These are phyloP conservation scores for Cryphonectria carpinicola DNA, from an alignment of 2,329 filamentous ascomycete genomes.

Conservation along the genomic window DNA sequence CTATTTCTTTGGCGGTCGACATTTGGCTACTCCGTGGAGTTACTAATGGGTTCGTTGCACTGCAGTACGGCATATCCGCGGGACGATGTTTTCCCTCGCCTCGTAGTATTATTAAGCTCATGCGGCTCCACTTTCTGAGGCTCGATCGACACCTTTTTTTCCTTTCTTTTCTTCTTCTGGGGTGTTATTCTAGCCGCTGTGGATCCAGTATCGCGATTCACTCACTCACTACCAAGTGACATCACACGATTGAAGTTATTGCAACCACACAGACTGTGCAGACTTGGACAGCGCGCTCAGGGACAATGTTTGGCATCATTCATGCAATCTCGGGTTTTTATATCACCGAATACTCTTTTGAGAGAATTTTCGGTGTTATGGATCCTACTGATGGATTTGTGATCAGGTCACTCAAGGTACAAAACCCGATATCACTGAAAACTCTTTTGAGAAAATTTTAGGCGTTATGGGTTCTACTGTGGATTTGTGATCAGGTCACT, in stretches of 20 bases:
- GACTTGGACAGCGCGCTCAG: neutral
- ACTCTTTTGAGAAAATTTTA: neutral
- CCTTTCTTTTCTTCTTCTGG: neutral
- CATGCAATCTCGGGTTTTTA: neutral
- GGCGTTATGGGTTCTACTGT: neutral
- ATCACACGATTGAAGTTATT: neutral
- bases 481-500: conserved; percentile 2
- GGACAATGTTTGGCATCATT: neutral
- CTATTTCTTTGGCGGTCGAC: neutral
- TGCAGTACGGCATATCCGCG: neutral
- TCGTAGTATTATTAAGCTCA: neutral
- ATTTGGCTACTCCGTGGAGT: neutral
- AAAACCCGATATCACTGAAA: too few relatives aligned
- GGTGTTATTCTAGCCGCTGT: neutral
- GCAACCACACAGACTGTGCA: neutral
- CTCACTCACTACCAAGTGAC: neutral
- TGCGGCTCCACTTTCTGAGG: conserved; percentile 4
- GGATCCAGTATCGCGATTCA: neutral
- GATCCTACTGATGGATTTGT: neutral
- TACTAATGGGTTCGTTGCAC: neutral
- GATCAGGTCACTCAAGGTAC: neutral
- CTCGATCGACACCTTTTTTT: neutral
- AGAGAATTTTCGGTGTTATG: neutral
- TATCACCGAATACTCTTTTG: neutral
- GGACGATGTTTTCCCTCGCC: conserved; percentile 3